Base-by-base conservation (phyloP, 108 stramenopile species). In the Skeletonema tropicum region DNA sequence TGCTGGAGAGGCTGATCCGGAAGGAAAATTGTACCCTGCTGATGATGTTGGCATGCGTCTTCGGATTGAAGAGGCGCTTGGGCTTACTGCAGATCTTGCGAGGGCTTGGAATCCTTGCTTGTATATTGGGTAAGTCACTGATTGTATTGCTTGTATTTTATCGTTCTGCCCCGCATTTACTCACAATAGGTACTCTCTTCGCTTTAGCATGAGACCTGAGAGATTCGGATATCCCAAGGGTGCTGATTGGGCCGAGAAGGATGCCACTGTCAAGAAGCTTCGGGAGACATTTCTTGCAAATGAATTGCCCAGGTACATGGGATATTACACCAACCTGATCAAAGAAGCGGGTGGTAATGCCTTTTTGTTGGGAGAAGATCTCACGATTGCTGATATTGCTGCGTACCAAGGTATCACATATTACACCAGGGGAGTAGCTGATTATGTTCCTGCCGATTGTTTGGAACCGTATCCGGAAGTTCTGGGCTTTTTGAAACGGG, bases 321-420 rank as follows among this genome's bases (percentile, higher is more conserved):
- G 58, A 0, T 75, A 80, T 36, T 59, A 89, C 17, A 55, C 71
- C 7, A 73, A 63, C 46, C n/a, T 69, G 57, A 74, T 89, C 59
- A 74, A 82, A 60, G 75, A 71, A 7, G 68, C 41, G 66, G 82
- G 75, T 59, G 87, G 83, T 8, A 57, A 35, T 19, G 66, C 46
- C 35, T 75, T 84, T 38, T 71, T 73, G 33, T 41, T 45, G 15
- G 83, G 77, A 8, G 80, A 79, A 3, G 60, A 79, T 33, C 82
- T 85, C 36, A 89, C 90, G 0, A 91, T 94, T 80, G 93, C 93
- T 5, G 93, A 94, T 60, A 86, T 88, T 60, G 25, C 75, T 13
- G 76, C 80, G 14, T 80, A 86, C 33, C 76, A 82, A 49, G 25
- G 57, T 0, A 46, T 91, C 2, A 32, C 64, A 3, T 65, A 71